Conservation (phyloP, 1,139 yeast species). For the Geotrichum cucujoidarum region DNA sequence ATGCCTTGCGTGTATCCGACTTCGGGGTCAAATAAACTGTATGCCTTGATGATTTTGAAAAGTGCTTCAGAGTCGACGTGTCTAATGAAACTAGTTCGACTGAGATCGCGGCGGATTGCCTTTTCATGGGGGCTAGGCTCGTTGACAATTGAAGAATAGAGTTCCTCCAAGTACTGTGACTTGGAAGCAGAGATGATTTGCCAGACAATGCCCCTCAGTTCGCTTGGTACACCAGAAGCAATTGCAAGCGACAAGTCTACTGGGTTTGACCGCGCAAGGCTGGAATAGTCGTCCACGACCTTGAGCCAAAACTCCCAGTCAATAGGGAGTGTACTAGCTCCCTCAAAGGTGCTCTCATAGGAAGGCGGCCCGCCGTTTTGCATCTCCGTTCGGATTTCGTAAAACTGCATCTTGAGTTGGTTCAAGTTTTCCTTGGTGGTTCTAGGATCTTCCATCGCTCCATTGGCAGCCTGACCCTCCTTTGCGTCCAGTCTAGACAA, state of each 20-base stretch:
- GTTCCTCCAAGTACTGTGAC: conserved; percentile 64
- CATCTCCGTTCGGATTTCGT: conserved; percentile 33
- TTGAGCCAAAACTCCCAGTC: conserved; percentile 73
- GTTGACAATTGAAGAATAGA: conserved; percentile 50
- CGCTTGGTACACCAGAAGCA: conserved; percentile 74
- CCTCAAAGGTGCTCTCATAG: conserved; percentile 26
- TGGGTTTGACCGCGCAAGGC: conserved; percentile 60
- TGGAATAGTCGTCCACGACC: conserved; percentile 67
- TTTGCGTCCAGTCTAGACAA: conserved; percentile 43
- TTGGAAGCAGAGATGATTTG: conserved; percentile 82
- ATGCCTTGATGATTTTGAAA: conserved; percentile 73
- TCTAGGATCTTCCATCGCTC: conserved; percentile 30
- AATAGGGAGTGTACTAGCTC: conserved; percentile 30
- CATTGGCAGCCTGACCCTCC: conserved; percentile 41
- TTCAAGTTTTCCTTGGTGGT: conserved; percentile 44
- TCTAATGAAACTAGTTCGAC: conserved; percentile 76
- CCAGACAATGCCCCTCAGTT: conserved; percentile 87
- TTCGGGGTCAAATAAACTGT: conserved; percentile 80
- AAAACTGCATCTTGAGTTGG: conserved; percentile 40
- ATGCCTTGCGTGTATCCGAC: conserved; percentile 98
- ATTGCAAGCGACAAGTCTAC: conserved; percentile 56
- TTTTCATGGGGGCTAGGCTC: conserved; percentile 63
- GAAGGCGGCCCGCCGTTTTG: not conserved
- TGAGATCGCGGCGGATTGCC: conserved; percentile 72
- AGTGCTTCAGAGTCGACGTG: conserved; percentile 51